Evolutionary conservation across 495 filamentous ascomycete genomes (phyloP).

Genomic region (Bacidia rubella): DNA sequence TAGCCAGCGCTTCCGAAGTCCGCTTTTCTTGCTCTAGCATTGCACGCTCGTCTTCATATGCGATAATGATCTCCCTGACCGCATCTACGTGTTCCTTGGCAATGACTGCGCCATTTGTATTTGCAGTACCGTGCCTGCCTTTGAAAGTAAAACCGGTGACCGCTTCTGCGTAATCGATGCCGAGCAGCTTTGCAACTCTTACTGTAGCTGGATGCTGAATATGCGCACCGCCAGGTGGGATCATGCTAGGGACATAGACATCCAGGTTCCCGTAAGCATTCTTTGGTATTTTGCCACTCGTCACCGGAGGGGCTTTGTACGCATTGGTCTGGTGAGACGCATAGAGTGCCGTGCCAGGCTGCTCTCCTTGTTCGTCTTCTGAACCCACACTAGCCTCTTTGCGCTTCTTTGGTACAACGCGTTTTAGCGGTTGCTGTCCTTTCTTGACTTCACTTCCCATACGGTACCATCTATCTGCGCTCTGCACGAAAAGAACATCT

Average conservation of each 20-base stretch:
- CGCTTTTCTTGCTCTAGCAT: slow-evolving; percentile 43
- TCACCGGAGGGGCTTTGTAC: slow-evolving; percentile 61
- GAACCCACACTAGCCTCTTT: slow-evolving; percentile 23
- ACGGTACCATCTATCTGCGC: slow-evolving; percentile 76
- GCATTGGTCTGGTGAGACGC: slow-evolving; percentile 37
- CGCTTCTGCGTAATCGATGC: slow-evolving; percentile 78
- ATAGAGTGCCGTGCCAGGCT: slow-evolving; percentile 24
- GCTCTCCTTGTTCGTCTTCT: slow-evolving; percentile 31
- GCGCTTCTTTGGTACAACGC: slow-evolving; percentile 35
- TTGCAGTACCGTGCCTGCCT: slow-evolving; percentile 67
- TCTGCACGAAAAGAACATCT: slow-evolving; percentile 64
- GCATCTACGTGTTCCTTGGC: slow-evolving; percentile 57
- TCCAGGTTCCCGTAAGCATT: slow-evolving; percentile 87
- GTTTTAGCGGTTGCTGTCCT: slow-evolving; percentile 66
- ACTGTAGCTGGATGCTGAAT: slow-evolving; percentile 51
- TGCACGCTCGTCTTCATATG: slow-evolving; percentile 46
- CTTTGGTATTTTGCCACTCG: slow-evolving; percentile 61
- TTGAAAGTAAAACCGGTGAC: slow-evolving; percentile 82
- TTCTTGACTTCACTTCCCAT: slow-evolving; percentile 62
- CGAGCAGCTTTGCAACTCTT: slow-evolving; percentile 59
- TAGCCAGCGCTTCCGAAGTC: slow-evolving; percentile 41
- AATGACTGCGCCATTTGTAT: slow-evolving; percentile 63
- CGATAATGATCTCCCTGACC: slow-evolving; percentile 50
- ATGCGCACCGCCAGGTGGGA: slow-evolving; percentile 70
- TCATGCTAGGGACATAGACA: slow-evolving; percentile 84